A percentile compares a stretch with the other conserved stretches of the same genome.
These are phyloP conservation scores for Penicillium psychrosexuale DNA, from an alignment of 2,329 filamentous ascomycete species.

Conservation along the genomic window DNA sequence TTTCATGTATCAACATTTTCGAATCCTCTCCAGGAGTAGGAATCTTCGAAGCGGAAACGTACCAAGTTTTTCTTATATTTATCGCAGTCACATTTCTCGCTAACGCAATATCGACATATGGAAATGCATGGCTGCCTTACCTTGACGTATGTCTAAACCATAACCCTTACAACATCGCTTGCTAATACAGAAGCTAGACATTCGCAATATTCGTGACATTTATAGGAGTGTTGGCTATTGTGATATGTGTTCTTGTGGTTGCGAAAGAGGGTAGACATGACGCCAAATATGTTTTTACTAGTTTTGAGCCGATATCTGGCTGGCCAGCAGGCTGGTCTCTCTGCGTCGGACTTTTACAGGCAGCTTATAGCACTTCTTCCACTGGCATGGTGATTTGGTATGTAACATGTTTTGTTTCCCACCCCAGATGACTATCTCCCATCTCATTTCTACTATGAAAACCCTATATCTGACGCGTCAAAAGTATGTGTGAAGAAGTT, in stretches of 20 bases:
- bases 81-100: constrained; percentile 63
- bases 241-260: constrained; percentile 64
- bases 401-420: constrained; percentile 33
- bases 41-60: constrained; percentile 46
- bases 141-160: constrained; percentile 59
- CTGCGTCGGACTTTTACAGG: constrained; percentile 65
- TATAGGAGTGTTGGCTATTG: constrained; percentile 58
- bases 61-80: constrained; percentile 66
- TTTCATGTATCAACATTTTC: constrained; percentile 55
- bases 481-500: constrained; percentile 64
- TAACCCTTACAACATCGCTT: constrained; percentile 36
- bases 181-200: constrained; percentile 52
- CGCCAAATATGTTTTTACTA: constrained; percentile 55
- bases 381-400: constrained; percentile 74
- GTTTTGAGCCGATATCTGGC: constrained; percentile 61
- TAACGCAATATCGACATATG: constrained; percentile 50
- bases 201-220: constrained; percentile 70
- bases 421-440: background rate
- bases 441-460: background rate
- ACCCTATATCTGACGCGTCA: constrained; percentile 1
- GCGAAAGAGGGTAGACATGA: constrained; percentile 65
- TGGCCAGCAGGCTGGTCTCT: constrained; percentile 69
- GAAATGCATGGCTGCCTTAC: constrained; percentile 52
- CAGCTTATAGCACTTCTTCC: constrained; percentile 64
- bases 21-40: constrained; percentile 45